Evolutionary conservation across 805 yeast genomes (phyloP), one percentile per base, ranked within the genome.

Genomic region (Zygotorulaspora danielsina): DNA sequence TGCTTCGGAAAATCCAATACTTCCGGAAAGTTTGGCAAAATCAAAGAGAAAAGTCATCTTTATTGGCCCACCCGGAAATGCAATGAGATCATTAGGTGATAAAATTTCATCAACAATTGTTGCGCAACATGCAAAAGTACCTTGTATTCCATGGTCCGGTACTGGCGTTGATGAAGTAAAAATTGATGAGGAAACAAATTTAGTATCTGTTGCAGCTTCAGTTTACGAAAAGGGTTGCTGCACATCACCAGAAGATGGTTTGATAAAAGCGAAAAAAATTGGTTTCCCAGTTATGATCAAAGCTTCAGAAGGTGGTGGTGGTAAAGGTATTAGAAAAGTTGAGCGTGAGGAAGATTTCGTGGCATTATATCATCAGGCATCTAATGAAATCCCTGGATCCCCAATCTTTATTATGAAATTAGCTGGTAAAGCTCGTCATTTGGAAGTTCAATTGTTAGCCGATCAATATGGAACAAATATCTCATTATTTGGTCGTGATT

Each of bases 281-380:
- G 98, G 98, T 1, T 88, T 93, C 72, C 99, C 99, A 21, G 95
- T 93, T 39, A 93, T 93, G 99, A 81, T 93, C 61, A 93, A 93
- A 68, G 98, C 98, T 35, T 88, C 97, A 43, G 99, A 93, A 79
- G 99, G 99, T 73, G 99, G 99, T 68, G 99, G 99, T 71, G 99
- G 99, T 73, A 93, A 93, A 70, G 99, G 99, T 77, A 93, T 93
- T 65, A 83, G 99, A 72, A 88, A 88, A 68, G 97, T 88, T 49
- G 95, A 85, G 41, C 63, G 72, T 48, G 96, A 84, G 64, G 80
- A 78, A 48, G 84, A 88, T 55, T 93, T 93, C 51, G 57, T 72
- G 29, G 48, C 85, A 19, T 67, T 84, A 48, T 93, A 90, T 63
- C 79, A 81, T 52, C 99, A 93, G 71, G 98, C 97, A 32, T 86